A percentile compares a stretch with the other conserved stretches of the same genome.
phyloP scores from a whole-genome alignment of 2,329 filamentous ascomycete species.

The Xylaria sp. region DNA sequence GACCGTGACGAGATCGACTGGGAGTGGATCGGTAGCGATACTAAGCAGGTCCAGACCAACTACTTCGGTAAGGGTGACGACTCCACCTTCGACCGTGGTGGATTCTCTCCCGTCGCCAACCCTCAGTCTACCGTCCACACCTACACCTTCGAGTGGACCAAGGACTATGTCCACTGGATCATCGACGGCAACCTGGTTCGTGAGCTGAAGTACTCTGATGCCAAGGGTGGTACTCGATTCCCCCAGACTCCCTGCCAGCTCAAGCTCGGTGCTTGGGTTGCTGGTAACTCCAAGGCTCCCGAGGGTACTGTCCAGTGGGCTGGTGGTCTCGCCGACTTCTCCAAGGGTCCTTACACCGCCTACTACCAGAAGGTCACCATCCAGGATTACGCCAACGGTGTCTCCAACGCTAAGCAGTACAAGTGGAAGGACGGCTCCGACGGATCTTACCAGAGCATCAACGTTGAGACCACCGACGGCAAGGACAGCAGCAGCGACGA shows the following conservation, averaged over 20 bases:
- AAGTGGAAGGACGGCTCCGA: constrained; percentile 59
- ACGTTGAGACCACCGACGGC: constrained; percentile 56
- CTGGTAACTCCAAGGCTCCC: constrained; percentile 65
- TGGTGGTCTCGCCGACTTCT: constrained; percentile 67
- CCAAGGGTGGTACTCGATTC: constrained; percentile 67
- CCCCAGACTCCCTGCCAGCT: constrained; percentile 80
- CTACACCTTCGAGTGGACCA: constrained; percentile 75
- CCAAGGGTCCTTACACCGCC: constrained; percentile 62
- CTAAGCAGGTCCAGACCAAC: constrained; percentile 82
- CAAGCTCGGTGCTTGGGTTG: constrained; percentile 75
- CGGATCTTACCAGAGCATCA: constrained; percentile 63
- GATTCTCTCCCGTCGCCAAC: constrained; percentile 66
- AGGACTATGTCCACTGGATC: constrained; percentile 70
- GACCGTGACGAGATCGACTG: constrained; percentile 95
- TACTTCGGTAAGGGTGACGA: constrained; percentile 81
- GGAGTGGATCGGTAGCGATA: constrained; percentile 88
- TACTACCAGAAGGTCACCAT: constrained; percentile 68
- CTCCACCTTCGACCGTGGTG: constrained; percentile 74
- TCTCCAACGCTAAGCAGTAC: constrained; percentile 62
- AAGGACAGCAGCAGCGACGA: constrained; percentile 39
- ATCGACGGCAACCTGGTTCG: constrained; percentile 71
- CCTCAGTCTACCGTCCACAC: constrained; percentile 69
- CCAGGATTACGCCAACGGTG: constrained; percentile 64
- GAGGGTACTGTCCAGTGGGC: constrained; percentile 78
- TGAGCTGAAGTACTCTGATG: constrained; percentile 68